These are phyloP conservation scores for Helotiales sp. DNA, from an alignment of 2,329 filamentous ascomycete genomes.

Conservation along the genomic window DNA sequence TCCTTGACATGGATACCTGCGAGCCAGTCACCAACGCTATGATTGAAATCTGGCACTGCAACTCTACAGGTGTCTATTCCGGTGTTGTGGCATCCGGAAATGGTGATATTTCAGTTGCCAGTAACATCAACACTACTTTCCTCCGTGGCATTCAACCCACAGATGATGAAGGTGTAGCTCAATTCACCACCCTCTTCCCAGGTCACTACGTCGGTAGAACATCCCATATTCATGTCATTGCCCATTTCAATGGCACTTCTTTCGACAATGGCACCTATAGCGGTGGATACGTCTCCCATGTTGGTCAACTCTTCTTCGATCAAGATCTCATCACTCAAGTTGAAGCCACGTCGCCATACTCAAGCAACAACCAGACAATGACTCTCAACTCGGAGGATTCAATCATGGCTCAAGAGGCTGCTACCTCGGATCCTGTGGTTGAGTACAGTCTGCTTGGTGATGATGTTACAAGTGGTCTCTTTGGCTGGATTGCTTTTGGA, in stretches of 20 bases:
- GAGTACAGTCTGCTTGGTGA: slow-evolving; percentile 61
- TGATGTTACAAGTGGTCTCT: slow-evolving; percentile 48
- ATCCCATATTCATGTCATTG: slow-evolving; percentile 49
- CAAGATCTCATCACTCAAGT: slow-evolving; percentile 56
- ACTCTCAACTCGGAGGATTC: slow-evolving; percentile 50
- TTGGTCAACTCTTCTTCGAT: slow-evolving; percentile 66
- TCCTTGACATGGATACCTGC: slow-evolving; percentile 42
- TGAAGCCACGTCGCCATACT: slow-evolving; percentile 48
- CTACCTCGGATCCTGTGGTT: slow-evolving; percentile 51
- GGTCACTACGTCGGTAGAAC: slow-evolving; percentile 46
- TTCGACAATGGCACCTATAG: slow-evolving; percentile 47
- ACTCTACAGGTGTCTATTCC: slow-evolving; percentile 41
- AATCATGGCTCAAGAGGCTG: slow-evolving; percentile 48
- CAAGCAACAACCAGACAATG: slow-evolving; percentile 44
- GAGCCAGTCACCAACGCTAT: slow-evolving; percentile 39
- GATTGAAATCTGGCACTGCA: slow-evolving; percentile 43
- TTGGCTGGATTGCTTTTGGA: slow-evolving; percentile 56
- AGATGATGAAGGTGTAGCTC: slow-evolving; percentile 42
- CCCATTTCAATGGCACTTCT: slow-evolving; percentile 39
- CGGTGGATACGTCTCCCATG: slow-evolving; percentile 53
- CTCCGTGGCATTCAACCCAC: slow-evolving; percentile 43
- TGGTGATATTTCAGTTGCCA: slow-evolving; percentile 36
- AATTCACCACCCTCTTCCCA: slow-evolving; percentile 45
- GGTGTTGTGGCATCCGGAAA: slow-evolving; percentile 42
- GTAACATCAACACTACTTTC: slow-evolving; percentile 42